Evolutionary conservation across 2,329 filamentous ascomycete genomes (phyloP).

Genomic region (Clarireedia hainanense): DNA sequence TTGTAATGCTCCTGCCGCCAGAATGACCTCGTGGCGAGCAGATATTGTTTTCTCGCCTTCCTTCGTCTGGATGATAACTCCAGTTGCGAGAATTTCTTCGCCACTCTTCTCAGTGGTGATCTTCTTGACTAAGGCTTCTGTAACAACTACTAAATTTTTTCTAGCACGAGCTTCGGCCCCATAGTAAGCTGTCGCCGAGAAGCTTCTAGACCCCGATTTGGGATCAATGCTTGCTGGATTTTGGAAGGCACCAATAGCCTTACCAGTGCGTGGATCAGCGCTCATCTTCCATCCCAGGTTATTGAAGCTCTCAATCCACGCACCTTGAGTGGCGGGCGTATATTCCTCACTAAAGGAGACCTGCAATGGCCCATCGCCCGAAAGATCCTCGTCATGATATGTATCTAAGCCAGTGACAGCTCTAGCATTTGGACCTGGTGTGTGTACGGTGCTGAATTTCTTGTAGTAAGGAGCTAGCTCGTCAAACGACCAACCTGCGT

Average conservation of each 20-base stretch:
- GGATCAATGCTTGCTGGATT: conserved; percentile 34
- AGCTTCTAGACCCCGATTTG: conserved; percentile 9
- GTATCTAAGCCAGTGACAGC: background rate
- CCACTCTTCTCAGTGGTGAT: conserved; percentile 32
- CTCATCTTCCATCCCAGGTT: background rate
- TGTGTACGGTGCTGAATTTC: background rate
- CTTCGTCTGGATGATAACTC: conserved; percentile 15
- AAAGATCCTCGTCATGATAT: background rate
- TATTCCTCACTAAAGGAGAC: background rate
- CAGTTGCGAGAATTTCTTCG: conserved; percentile 32
- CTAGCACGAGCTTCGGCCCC: conserved; percentile 3
- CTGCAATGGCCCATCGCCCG: background rate
- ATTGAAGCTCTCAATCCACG: background rate
- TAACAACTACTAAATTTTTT: conserved; percentile 69
- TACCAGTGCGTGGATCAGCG: background rate
- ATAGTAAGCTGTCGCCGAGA: conserved; percentile 19
- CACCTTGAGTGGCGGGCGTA: background rate
- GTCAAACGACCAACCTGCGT: too few species aligned
- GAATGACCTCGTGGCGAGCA: background rate
- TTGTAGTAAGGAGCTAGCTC: too few species aligned
- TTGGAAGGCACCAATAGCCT: conserved; percentile 30
- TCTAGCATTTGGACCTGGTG: background rate
- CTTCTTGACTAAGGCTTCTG: conserved; percentile 75
- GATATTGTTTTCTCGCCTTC: background rate
- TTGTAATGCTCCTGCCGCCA: background rate